These are phyloP conservation scores for Phytophthora melonis DNA, from an alignment of 352 stramenopile species.

Conservation along the genomic window DNA sequence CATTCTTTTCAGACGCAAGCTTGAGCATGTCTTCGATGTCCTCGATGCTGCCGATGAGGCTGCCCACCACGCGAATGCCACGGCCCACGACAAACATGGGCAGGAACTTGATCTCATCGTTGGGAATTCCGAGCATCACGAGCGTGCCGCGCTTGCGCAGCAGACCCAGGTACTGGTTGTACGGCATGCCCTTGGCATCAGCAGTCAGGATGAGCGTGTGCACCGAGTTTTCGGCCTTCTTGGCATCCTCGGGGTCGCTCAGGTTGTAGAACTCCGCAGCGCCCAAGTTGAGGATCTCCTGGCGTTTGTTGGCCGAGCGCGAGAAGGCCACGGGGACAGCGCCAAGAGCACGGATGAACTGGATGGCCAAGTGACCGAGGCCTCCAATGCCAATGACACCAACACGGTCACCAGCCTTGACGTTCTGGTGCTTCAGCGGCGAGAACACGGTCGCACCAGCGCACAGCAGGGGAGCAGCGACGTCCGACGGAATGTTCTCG, in stretches of 20 bases:
- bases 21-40: conserved; percentile 91
- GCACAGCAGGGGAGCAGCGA: conserved; percentile 74
- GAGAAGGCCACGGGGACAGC: conserved; percentile 70
- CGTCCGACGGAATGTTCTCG: conserved; percentile 58
- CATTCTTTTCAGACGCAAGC: conserved; percentile 75
- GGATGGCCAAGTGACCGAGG: conserved; percentile 86
- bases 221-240: conserved; percentile 47
- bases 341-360: conserved; percentile 78
- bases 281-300: conserved; percentile 85
- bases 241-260: conserved; percentile 51
- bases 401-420: conserved; percentile 64
- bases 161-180: conserved; percentile 64
- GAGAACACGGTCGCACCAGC: conserved; percentile 86
- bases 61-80: conserved; percentile 70
- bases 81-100: conserved; percentile 60
- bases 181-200: conserved; percentile 58
- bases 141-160: conserved; percentile 70
- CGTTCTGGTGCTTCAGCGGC: conserved; percentile 65
- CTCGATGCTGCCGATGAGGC: conserved; percentile 81
- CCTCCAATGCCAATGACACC: conserved; percentile 85
- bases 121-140: conserved; percentile 73
- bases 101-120: conserved; percentile 69
- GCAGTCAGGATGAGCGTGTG: conserved; percentile 84
- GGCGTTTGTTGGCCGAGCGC: conserved; percentile 60
- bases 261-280: conserved; percentile 64